Evolutionary conservation across 2,329 filamentous ascomycete genomes (phyloP), one percentile per base, ranked within the genome.

Genomic region (Beauveria scarabaeidicola): DNA sequence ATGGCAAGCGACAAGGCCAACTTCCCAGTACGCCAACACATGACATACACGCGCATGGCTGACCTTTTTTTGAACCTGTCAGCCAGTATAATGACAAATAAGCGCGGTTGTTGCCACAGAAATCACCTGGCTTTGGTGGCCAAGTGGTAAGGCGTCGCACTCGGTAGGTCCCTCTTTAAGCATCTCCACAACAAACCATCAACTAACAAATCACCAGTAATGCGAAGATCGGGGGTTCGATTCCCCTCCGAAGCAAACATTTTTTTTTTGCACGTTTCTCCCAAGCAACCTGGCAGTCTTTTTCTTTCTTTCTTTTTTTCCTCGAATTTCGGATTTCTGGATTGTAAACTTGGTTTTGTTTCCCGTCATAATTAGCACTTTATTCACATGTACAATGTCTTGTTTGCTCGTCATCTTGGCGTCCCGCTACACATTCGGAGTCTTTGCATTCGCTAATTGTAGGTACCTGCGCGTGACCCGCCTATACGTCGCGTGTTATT

Each of bases 211-310:
- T 1, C 13, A 2, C 11, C 52, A 55, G 58, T 60, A 60, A 60
- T 60, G 58, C 58, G 58, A 60, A 60, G 58, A 60, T 60, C 58
- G 58, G 58, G 58, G 58, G 58, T 60, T 60, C 58, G 58, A 60
- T 60, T 60, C 58, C 58, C 58, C 58, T 60, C 58, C 58, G 58
- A 60, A 60, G 58, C 58, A 60, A 23, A 29, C 1, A n/a, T 36
- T 29, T 10, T 19, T 32, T 50, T 54, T 54, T 55, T 55, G 47
- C 1, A 13, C 0, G 4, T 32, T 23, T 23, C 23, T 23, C 23
- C 23, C 4, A 23, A 6, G 2, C 5, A 15, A 15, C 2, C 2
- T 36, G 32, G 11, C 32, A 36, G 11, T 58, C 11, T 23, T 36
- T 23, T 46, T 15, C 43, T 23, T 11, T 21, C 7, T 9, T 32